These are phyloP conservation scores for Lentinula lateritia DNA, from an alignment of 768 basidiomycete genomes.

Conservation along the genomic window DNA sequence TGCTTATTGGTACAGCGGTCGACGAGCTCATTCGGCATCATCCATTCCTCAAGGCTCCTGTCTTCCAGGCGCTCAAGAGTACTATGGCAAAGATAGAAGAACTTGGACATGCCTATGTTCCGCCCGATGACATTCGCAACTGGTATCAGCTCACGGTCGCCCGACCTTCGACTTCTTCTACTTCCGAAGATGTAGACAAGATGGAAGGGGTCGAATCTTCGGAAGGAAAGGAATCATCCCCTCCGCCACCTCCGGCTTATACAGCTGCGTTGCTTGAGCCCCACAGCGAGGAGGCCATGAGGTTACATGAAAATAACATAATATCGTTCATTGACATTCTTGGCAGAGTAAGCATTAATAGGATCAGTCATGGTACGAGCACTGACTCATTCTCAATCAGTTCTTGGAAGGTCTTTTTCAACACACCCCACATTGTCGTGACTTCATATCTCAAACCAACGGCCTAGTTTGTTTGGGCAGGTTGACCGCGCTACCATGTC, in stretches of 20 bases:
- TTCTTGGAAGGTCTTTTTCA: conserved; percentile 95
- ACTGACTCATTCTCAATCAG: conserved; percentile 31
- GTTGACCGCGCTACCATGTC: conserved; percentile 76
- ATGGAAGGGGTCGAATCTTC: conserved; percentile 41
- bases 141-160: conserved; percentile 55
- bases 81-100: conserved; percentile 72
- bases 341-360: conserved; percentile 51
- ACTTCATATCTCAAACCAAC: conserved; percentile 75
- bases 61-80: conserved; percentile 72
- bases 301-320: conserved; percentile 68
- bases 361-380: not conserved
- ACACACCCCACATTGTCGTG: conserved; percentile 82
- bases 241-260: not conserved
- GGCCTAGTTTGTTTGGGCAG: conserved; percentile 70
- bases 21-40: conserved; percentile 98
- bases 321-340: conserved; percentile 78
- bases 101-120: conserved; percentile 54
- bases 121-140: conserved; percentile 53
- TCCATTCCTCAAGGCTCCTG: conserved; percentile 72
- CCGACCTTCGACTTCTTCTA: conserved; percentile 23
- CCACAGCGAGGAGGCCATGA: conserved; percentile 29
- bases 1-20: conserved; percentile 80
- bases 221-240: conserved; percentile 7
- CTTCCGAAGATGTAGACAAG: conserved; percentile 30
- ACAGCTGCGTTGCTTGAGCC: not conserved